phyloP scores from a whole-genome alignment of 805 yeast genomes.

The Schwanniomyces vanrijiae region DNA sequence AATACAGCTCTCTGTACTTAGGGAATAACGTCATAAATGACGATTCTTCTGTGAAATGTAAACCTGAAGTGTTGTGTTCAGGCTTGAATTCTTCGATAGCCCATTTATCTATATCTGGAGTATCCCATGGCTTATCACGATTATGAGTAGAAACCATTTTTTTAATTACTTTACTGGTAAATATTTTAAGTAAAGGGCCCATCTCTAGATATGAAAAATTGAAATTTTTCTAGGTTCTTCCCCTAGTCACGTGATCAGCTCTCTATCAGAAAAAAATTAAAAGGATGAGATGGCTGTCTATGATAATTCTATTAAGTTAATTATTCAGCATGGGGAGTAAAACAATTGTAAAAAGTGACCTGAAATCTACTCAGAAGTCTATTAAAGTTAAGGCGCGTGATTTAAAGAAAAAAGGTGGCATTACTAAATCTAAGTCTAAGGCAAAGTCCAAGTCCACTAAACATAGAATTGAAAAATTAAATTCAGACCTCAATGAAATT shows the following conservation, averaged over 20 bases:
- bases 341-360: neutral
- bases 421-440: slow-evolving; percentile 13
- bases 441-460: slow-evolving; percentile 30
- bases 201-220: neutral
- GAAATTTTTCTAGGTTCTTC: slow-evolving; percentile 1
- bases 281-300: neutral
- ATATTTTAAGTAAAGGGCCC: neutral
- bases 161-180: neutral
- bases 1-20: slow-evolving; percentile 89
- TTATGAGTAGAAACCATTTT: slow-evolving; percentile 90
- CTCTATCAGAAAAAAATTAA: neutral
- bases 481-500: slow-evolving; percentile 26
- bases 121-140: slow-evolving; percentile 97
- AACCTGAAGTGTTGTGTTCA: slow-evolving; percentile 84
- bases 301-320: too few relatives aligned
- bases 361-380: neutral
- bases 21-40: slow-evolving; percentile 95
- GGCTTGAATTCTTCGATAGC: slow-evolving; percentile 80
- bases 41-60: slow-evolving; percentile 92
- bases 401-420: neutral
- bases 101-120: slow-evolving; percentile 95
- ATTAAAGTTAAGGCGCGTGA: neutral
- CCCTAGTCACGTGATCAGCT: neutral
- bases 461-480: slow-evolving; percentile 31
- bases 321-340: neutral